Percentiles rank a stretch among this genome's conserved stretches.
Evolutionary conservation across 768 basidiomycete genomes (phyloP).

Genomic region (Pleurotus tuoliensis): DNA sequence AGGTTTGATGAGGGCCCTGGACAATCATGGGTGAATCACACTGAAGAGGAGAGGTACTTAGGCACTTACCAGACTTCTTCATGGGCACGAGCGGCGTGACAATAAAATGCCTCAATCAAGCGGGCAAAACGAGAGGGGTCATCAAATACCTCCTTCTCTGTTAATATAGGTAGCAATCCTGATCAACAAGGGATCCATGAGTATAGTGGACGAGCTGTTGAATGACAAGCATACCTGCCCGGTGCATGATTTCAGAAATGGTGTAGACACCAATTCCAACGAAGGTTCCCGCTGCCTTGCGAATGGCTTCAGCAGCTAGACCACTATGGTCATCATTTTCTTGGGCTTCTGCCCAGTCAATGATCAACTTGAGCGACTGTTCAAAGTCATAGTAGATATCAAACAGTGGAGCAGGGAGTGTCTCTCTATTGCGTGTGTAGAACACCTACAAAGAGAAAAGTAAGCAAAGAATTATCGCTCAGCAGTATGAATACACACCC

Average conservation of each 20-base stretch:
- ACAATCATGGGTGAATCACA: neutral
- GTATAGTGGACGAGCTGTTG: neutral
- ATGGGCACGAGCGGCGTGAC: neutral
- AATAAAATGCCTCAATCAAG: slow-evolving; percentile 6
- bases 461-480: neutral
- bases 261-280: slow-evolving; percentile 11
- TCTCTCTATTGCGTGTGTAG: neutral
- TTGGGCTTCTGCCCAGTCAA: slow-evolving; percentile 7
- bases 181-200: neutral
- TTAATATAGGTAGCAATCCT: slow-evolving; percentile 7
- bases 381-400: neutral
- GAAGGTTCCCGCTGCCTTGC: neutral
- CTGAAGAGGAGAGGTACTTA: too few species aligned
- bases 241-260: neutral
- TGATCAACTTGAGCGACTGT: neutral
- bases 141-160: slow-evolving; percentile 10
- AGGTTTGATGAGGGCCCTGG: neutral
- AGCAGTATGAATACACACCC: neutral
- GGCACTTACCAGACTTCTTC: neutral
- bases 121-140: slow-evolving; percentile 6
- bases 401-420: neutral
- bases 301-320: slow-evolving; percentile 4
- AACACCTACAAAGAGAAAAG: neutral
- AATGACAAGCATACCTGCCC: neutral
- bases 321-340: neutral